Percentiles rank a stretch among this genome's conserved stretches.
Evolutionary conservation across 805 yeast genomes (phyloP).

Genomic region (Ogataea parapolymorpha): DNA sequence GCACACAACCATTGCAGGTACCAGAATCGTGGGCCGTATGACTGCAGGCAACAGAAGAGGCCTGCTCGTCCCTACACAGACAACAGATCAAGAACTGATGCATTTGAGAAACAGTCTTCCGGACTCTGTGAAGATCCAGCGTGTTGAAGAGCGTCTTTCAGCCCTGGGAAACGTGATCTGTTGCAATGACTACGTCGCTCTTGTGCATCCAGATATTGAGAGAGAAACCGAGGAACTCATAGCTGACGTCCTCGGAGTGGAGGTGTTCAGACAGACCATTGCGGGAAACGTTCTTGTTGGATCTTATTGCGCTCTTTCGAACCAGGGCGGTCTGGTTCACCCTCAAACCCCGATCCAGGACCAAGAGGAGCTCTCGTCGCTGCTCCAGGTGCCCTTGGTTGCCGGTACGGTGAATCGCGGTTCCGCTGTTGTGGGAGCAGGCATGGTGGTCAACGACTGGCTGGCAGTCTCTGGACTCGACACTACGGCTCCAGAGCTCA

Average conservation of each 20-base stretch:
- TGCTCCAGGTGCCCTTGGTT: constrained; percentile 94
- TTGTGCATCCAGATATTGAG: constrained; percentile 98
- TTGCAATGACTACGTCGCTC: constrained; percentile 97
- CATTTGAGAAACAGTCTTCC: constrained; percentile 96
- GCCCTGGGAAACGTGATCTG: constrained; percentile 98
- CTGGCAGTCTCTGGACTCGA: constrained; percentile 94
- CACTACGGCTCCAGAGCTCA: constrained; percentile 97
- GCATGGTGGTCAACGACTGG: constrained; percentile 98
- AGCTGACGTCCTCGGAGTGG: constrained; percentile 97
- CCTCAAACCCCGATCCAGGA: constrained; percentile 97
- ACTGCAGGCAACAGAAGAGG: constrained; percentile 99
- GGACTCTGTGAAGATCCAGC: constrained; percentile 89
- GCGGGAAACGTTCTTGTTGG: constrained; percentile 98
- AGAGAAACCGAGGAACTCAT: constrained; percentile 98
- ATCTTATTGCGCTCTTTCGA: constrained; percentile 88
- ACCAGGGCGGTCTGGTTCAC: constrained; percentile 98
- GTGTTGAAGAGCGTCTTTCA: constrained; percentile 95
- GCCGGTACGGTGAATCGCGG: constrained; percentile 99
- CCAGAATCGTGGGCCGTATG: constrained; percentile 96
- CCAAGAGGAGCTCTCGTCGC: constrained; percentile 94
- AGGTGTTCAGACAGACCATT: constrained; percentile 97
- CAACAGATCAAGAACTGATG: constrained; percentile 97
- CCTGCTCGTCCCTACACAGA: constrained; percentile 91
- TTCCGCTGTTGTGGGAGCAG: constrained; percentile 96
- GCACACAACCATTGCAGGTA: constrained; percentile 97